Base-by-base conservation (phyloP, 768 basidiomycete species). In the Myochromella boudieri region DNA sequence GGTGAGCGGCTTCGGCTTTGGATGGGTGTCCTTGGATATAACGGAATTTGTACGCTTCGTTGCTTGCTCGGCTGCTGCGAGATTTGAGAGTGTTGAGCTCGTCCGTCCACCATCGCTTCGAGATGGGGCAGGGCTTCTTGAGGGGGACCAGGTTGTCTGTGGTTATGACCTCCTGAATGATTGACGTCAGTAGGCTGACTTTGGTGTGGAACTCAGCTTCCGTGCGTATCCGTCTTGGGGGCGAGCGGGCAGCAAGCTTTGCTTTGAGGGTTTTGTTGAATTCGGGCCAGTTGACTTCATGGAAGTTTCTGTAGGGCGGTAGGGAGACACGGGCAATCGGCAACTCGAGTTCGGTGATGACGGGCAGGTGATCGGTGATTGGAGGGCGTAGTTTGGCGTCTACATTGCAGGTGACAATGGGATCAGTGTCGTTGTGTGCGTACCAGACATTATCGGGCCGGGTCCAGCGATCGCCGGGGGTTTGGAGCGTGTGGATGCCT, bases 331-430 rank as follows among this genome's bases (percentile, higher is more conserved):
- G 3, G 3, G 49, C 15, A 1, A 54, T 9, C 1, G 46, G 28
- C 1, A 67, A 15, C 3, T 64, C 57, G 0, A 72, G 4, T 1
- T 31, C 34, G 0, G 58, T 64, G 8, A 60, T 17, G 1, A 72
- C 60, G 0, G 67, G 68, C 8, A 67, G 52, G 36, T 72, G 69
- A 56, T 72, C 68, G 0, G 68, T 60, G 0, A 50, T 47, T 0
- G 54, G 44, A 1, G 60, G 61, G 0, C 45, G 45, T 0, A 36
- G 27, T 1, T 6, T n/a, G 9, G 34, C 11, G 3, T 8, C 26
- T 0, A 17, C n/a, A 12, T 39, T 25, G n/a, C 49, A 31, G 29
- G 2, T 15, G 12, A 20, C n/a, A n/a, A 50, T 40, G 22, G 28
- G 42, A 12, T 47, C 20, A 3, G 10, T 25, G 9, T 3, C 15